Conservation (phyloP, 306 rosid genomes). For the Parietaria judaica region DNA sequence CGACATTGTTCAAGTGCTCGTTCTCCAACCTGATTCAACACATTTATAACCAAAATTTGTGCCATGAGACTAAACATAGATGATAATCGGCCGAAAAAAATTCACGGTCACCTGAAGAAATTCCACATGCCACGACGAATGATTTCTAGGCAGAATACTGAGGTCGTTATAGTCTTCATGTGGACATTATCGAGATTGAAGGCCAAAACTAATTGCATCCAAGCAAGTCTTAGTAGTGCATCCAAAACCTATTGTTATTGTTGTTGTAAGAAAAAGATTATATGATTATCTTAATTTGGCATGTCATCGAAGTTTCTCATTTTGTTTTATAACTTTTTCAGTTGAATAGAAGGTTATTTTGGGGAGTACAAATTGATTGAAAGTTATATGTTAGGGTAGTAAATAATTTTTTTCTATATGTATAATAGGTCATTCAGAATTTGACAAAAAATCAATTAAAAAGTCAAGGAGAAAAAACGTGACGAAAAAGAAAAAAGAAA, state of each 20-base stretch:
- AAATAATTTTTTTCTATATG: no score
- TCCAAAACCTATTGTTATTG: constrained; percentile 34
- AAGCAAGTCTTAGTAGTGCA: constrained; percentile 39
- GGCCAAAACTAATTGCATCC: constrained; percentile 60
- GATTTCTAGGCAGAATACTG: constrained; percentile 44
- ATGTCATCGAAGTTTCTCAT: no score
- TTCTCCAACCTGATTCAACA: constrained; percentile 51
- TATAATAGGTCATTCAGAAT: no score
- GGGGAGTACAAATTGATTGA: no score
- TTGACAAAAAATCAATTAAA: no score
- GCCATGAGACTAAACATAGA: background rate
- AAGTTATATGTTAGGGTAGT: no score
- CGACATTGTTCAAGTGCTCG: constrained; percentile 67
- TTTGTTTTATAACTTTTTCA: no score
- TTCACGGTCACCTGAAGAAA: constrained; percentile 46
- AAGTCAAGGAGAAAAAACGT: no score
- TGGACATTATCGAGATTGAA: constrained; percentile 32
- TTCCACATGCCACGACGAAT: constrained; percentile 72
- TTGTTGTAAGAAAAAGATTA: no score
- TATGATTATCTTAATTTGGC: no score
- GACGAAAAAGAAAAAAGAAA: background rate
- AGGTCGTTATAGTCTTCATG: constrained; percentile 35
- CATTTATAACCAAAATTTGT: background rate
- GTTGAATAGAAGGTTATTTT: no score
- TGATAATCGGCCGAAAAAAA: background rate